Conservation (phyloP, 768 basidiomycete genomes). For the Dentipellis sp. region DNA sequence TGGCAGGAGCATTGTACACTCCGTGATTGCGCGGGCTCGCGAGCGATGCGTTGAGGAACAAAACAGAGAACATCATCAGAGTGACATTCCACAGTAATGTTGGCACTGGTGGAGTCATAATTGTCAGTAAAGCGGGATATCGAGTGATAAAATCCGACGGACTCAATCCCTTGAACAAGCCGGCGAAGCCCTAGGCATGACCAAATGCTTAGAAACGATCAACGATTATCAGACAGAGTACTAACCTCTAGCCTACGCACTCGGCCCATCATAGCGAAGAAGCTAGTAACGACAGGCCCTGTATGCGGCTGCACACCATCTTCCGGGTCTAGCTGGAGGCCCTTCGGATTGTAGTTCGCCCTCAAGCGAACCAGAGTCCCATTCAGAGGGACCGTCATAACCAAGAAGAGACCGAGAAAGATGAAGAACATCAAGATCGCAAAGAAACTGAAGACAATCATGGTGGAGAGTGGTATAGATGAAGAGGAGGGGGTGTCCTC, state of each 20-base stretch:
- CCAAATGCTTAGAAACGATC: not conserved
- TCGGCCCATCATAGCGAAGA: conserved; percentile 63
- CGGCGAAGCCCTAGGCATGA: conserved; percentile 46
- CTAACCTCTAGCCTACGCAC: conserved; percentile 67
- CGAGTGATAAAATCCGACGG: not conserved
- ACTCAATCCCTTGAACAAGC: conserved; percentile 78
- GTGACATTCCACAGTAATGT: conserved; percentile 38
- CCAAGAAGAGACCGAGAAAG: conserved; percentile 49
- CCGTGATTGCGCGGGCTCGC: conserved; percentile 45
- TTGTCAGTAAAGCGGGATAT: conserved; percentile 20
- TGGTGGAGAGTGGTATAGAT: not conserved
- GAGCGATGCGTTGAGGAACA: conserved; percentile 46
- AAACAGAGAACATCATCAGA: conserved; percentile 47
- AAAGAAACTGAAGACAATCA: conserved; percentile 8
- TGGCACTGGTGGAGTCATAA: conserved; percentile 32
- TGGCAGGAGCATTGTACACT: conserved; percentile 52
- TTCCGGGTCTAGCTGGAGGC: conserved; percentile 70
- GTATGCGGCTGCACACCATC: conserved; percentile 70
- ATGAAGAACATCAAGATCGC: conserved; percentile 33
- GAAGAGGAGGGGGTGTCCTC: too few species aligned
- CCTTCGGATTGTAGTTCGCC: conserved; percentile 82
- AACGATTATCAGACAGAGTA: not conserved
- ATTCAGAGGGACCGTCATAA: conserved; percentile 35
- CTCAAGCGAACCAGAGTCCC: conserved; percentile 70
- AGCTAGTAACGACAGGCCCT: conserved; percentile 63